Evolutionary conservation across 441 rosid species (phyloP).

Genomic region (Euphorbia schlechtendalii): DNA sequence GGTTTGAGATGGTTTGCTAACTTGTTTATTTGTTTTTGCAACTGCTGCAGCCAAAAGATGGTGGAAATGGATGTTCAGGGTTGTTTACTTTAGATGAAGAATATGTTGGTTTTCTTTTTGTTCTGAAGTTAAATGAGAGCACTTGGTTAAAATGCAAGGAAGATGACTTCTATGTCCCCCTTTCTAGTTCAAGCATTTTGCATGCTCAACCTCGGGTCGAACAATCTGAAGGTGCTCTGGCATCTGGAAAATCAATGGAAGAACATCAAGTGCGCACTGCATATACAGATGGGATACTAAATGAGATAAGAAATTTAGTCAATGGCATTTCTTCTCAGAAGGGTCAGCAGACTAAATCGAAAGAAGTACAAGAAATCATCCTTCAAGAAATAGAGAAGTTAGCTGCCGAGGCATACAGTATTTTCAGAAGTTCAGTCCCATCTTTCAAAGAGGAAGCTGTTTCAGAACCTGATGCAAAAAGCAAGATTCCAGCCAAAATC

Average conservation of each 20-base stretch:
- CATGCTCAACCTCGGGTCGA: constrained; percentile 23
- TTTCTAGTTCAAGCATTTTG: constrained; percentile 40
- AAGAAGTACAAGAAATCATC: constrained; percentile 74
- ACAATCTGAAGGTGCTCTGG: constrained; percentile 28
- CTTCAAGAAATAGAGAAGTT: constrained; percentile 92
- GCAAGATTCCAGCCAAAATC: constrained; percentile 39
- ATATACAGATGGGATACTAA: constrained; percentile 58
- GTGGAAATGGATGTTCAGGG: constrained; percentile 50
- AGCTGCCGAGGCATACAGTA: constrained; percentile 97
- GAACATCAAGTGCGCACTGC: constrained; percentile 32
- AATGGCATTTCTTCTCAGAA: constrained; percentile 57
- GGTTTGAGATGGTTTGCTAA: constrained; percentile 11
- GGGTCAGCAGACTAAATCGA: constrained; percentile 44
- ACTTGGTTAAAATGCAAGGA: constrained; percentile 68
- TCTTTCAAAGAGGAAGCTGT: constrained; percentile 50
- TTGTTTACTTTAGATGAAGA: constrained; percentile 60
- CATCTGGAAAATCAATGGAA: constrained; percentile 29
- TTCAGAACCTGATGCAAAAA: constrained; percentile 30
- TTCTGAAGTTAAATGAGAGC: constrained; percentile 62
- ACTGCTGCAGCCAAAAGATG: constrained; percentile 57
- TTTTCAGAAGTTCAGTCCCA: constrained; percentile 67
- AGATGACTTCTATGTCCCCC: constrained; percentile 73
- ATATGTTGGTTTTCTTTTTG: constrained; percentile 68
- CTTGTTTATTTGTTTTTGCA: constrained; percentile 16
- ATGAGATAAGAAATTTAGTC: constrained; percentile 71